These are phyloP conservation scores for Claviceps cyperi DNA, from an alignment of 2,329 filamentous ascomycete genomes.

Conservation along the genomic window DNA sequence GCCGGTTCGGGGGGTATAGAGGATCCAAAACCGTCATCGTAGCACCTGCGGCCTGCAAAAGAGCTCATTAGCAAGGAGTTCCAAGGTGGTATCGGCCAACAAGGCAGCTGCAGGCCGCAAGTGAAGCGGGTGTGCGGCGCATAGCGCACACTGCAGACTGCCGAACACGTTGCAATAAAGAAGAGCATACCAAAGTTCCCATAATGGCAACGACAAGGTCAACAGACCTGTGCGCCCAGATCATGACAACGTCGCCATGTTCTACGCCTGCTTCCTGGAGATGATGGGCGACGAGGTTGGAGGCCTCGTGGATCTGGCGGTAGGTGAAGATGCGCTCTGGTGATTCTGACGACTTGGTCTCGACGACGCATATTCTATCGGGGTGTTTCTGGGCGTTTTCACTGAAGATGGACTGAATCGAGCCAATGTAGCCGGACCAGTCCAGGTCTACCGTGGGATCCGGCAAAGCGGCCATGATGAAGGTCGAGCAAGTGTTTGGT, in stretches of 20 bases:
- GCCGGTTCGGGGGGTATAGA: slow-evolving; percentile 16
- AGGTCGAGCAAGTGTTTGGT: neutral
- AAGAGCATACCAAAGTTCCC: slow-evolving; percentile 40
- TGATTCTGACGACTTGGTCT: slow-evolving; percentile 27
- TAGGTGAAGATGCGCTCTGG: slow-evolving; percentile 64
- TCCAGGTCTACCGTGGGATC: slow-evolving; percentile 54
- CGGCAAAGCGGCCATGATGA: slow-evolving; percentile 25
- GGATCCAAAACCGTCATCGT: slow-evolving; percentile 62
- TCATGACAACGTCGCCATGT: slow-evolving; percentile 83
- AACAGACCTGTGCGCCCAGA: slow-evolving; percentile 69
- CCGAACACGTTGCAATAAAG: neutral
- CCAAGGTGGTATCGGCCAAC: no score
- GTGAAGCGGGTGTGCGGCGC: neutral
- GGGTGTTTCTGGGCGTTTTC: slow-evolving; percentile 54
- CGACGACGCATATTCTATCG: slow-evolving; percentile 36
- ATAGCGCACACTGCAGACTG: neutral
- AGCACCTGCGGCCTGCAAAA: slow-evolving; percentile 36
- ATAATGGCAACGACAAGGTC: slow-evolving; percentile 55
- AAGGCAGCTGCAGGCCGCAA: neutral
- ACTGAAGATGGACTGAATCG: slow-evolving; percentile 56
- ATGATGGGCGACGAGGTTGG: slow-evolving; percentile 68
- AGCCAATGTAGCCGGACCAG: slow-evolving; percentile 49
- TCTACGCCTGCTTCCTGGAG: slow-evolving; percentile 58
- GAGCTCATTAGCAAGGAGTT: slow-evolving; percentile 17
- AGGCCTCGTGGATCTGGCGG: slow-evolving; percentile 70